These are phyloP conservation scores for Triticum urartu DNA, from an alignment of 176 grass and related monocot genomes.

Conservation along the genomic window DNA sequence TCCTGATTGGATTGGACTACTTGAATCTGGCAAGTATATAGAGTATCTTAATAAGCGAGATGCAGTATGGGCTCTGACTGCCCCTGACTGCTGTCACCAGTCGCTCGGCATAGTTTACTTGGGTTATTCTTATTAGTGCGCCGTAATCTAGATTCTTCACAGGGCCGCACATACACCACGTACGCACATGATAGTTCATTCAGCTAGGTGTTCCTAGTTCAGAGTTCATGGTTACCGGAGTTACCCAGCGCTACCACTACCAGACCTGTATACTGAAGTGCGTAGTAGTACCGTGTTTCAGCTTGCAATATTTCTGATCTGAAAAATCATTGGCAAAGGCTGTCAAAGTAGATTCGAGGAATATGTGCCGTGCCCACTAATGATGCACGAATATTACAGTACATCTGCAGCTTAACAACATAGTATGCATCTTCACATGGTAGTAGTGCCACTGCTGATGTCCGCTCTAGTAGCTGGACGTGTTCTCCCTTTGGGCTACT, in stretches of 20 bases:
- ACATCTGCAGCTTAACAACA: neutral
- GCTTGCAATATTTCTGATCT: neutral
- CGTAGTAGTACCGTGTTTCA: neutral
- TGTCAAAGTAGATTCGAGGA: neutral
- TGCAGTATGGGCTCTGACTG: neutral
- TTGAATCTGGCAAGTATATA: conserved; percentile 7
- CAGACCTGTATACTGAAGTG: neutral
- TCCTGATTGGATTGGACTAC: neutral
- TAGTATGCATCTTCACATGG: neutral
- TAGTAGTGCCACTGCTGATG: no score
- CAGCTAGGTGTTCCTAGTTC: neutral
- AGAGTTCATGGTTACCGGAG: neutral
- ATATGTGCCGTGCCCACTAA: neutral
- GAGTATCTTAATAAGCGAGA: conserved; percentile 14
- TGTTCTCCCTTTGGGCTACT: neutral
- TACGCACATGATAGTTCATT: neutral
- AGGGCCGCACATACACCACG: neutral
- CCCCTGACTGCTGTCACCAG: neutral
- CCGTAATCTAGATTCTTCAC: neutral
- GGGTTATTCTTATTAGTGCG: neutral
- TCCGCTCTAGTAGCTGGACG: neutral
- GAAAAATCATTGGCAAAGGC: neutral
- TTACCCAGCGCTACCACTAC: neutral
- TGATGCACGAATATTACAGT: neutral
- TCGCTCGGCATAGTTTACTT: neutral